Percentiles rank a stretch among this genome's conserved stretches.
phyloP scores from a whole-genome alignment of 352 stramenopile species.

The Phytophthora niederhauseri region DNA sequence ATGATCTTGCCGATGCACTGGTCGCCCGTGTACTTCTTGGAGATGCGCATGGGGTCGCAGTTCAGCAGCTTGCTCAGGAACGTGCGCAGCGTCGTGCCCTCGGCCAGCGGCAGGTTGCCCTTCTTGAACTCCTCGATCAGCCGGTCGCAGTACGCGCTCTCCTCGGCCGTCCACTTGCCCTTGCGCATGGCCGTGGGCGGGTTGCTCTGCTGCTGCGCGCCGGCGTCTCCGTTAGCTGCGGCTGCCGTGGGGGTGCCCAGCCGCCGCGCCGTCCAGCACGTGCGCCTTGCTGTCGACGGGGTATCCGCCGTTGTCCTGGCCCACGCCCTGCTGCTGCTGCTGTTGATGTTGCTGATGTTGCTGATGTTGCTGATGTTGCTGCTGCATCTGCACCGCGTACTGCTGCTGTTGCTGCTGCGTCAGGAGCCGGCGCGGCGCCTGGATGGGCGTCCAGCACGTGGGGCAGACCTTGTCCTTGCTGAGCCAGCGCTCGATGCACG shows the following conservation, averaged over 20 bases:
- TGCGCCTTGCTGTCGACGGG: slow-evolving; percentile 31
- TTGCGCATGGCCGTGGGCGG: slow-evolving; percentile 72
- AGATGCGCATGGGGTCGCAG: slow-evolving; percentile 99
- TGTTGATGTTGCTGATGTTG: background rate
- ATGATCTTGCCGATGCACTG: slow-evolving; percentile 98
- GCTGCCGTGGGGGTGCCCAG: slow-evolving; percentile 6
- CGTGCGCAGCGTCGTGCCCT: slow-evolving; percentile 97
- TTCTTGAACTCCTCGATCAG: slow-evolving; percentile 98
- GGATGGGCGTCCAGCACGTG: slow-evolving; percentile 74
- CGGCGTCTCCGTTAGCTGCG: slow-evolving; percentile 11
- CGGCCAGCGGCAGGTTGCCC: slow-evolving; percentile 95
- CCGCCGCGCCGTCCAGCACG: slow-evolving; percentile 24
- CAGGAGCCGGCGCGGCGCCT: slow-evolving; percentile 60
- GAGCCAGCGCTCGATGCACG: slow-evolving; percentile 74
- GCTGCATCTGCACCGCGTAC: slow-evolving; percentile 27
- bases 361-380: background rate
- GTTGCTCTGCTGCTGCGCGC: background rate
- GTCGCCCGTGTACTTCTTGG: slow-evolving; percentile 98
- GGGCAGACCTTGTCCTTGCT: slow-evolving; percentile 83
- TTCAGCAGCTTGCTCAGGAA: slow-evolving; percentile 98
- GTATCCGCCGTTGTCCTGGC: slow-evolving; percentile 4
- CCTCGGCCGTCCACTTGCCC: slow-evolving; percentile 97
- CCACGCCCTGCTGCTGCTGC: background rate
- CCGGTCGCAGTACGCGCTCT: slow-evolving; percentile 97
- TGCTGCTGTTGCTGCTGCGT: slow-evolving; percentile 24